phyloP scores from a whole-genome alignment of 352 stramenopile genomes.

The Phytophthora pini region DNA sequence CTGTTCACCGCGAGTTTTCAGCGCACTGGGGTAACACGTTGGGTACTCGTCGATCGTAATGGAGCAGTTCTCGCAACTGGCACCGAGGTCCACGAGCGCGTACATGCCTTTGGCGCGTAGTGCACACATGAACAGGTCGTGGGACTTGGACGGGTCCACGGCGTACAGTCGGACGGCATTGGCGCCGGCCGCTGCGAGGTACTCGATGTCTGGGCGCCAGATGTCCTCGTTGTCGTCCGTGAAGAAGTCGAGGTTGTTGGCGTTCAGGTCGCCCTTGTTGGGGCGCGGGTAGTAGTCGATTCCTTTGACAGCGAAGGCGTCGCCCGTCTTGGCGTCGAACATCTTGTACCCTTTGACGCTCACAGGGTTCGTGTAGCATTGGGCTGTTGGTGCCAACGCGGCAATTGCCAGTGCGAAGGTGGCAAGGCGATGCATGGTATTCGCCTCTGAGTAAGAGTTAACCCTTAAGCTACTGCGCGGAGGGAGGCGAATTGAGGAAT shows the following conservation, averaged over 20 bases:
- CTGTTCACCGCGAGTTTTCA: constrained; percentile 76
- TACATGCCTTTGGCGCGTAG: constrained; percentile 80
- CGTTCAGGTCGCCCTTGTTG: constrained; percentile 70
- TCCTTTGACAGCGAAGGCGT: constrained; percentile 76
- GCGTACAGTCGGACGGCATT: constrained; percentile 88
- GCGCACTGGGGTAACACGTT: constrained; percentile 55
- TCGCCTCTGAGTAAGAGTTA: not conserved
- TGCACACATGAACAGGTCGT: constrained; percentile 91
- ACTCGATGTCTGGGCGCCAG: constrained; percentile 71
- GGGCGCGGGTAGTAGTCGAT: constrained; percentile 90
- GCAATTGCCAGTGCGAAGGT: constrained; percentile 21
- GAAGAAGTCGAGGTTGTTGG: constrained; percentile 88
- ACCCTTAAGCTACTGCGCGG: not conserved
- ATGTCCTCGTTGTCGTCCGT: constrained; percentile 74
- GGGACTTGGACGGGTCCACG: constrained; percentile 83
- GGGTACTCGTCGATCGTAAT: constrained; percentile 61
- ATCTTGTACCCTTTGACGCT: constrained; percentile 70
- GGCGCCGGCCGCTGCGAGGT: constrained; percentile 65
- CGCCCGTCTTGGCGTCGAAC: constrained; percentile 78
- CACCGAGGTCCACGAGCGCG: constrained; percentile 66
- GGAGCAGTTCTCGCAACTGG: constrained; percentile 65
- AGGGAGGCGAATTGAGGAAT: constrained; percentile 34
- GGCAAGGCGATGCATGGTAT: constrained; percentile 26
- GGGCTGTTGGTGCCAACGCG: constrained; percentile 1
- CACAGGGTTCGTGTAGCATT: constrained; percentile 64